Evolutionary conservation across 495 filamentous ascomycete genomes (phyloP), one percentile per base, ranked within the genome.

Genomic region (Penicillium canariense): DNA sequence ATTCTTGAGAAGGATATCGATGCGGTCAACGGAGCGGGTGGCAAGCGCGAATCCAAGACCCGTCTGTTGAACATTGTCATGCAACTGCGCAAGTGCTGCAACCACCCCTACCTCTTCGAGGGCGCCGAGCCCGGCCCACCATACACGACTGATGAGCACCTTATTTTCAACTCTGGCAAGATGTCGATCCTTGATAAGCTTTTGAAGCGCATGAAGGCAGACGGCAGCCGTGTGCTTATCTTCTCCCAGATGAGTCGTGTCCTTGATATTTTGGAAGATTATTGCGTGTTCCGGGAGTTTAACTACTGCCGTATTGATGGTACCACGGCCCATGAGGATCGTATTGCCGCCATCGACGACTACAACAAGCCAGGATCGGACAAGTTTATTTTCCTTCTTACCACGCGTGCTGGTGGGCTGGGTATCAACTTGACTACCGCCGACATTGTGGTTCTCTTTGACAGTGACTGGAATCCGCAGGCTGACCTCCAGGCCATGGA

Each of bases 211-310:
- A 83, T 99, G 81, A 82, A 91, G 71, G 81, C 78, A 11, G 84
- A 94, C 66, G 93, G 89, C 12, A 96, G 91, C 60, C 84, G 95
- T 46, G 91, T 97, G 15, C 81, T 99, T 39, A 99, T 99, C 62
- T 99, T 99, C 77, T 97, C 95, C 0, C 95, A 99, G 63, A 99
- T 99, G 95, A 96, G 91, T 58, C 88, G 95, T 81, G 82, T 97
- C 26, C 77, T 99, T 22, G 95, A 99, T 65, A 97, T 99, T 40
- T 77, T 99, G 23, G 95, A 99, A 66, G 95, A 99, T 69, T 99
- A 99, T 74, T 96, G 91, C 60, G 90, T 97, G 28, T 94, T 97
- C 77, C 78, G 95, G 15, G 87, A 89, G 12, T 96, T 87, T 73
- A 87, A 96, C 49, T 99, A 99, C 70, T 97, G 93, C 72, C 89